Percentiles rank a stretch among this genome's conserved stretches.
Evolutionary conservation across 192 early-diverging fungal genomes (phyloP).

Genomic region (Glomus cerebriforme): DNA sequence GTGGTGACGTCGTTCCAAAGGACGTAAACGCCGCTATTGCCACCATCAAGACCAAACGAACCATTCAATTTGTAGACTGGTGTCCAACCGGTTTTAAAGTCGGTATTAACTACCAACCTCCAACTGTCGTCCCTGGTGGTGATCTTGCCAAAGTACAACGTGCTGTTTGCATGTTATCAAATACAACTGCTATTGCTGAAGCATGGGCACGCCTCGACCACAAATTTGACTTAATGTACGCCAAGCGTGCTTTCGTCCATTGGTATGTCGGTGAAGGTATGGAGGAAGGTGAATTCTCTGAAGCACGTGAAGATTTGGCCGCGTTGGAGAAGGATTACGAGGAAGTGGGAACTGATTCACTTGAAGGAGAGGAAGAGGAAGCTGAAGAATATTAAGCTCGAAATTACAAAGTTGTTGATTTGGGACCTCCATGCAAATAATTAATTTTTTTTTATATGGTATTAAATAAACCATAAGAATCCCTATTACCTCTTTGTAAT

Average conservation of each 20-base stretch:
- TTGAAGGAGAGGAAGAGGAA: slow-evolving; percentile 68
- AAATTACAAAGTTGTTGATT: slow-evolving; percentile 17
- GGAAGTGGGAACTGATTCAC: slow-evolving; percentile 97
- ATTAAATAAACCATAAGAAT: not conserved
- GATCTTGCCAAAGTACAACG: slow-evolving; percentile 96
- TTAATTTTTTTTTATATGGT: not conserved
- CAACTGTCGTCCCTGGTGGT: slow-evolving; percentile 79
- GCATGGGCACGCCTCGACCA: slow-evolving; percentile 99
- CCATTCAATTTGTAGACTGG: slow-evolving; percentile 99
- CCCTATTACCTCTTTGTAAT: slow-evolving; percentile 2
- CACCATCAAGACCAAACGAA: slow-evolving; percentile 92
- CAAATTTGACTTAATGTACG: slow-evolving; percentile 99
- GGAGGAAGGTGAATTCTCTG: slow-evolving; percentile 99
- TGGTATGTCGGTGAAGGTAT: slow-evolving; percentile 99
- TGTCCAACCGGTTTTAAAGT: slow-evolving; percentile 99
- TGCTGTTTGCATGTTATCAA: slow-evolving; percentile 98
- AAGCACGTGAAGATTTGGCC: slow-evolving; percentile 99
- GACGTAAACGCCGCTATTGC: slow-evolving; percentile 92
- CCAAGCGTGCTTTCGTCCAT: slow-evolving; percentile 99
- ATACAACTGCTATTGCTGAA: slow-evolving; percentile 99
- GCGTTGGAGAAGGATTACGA: slow-evolving; percentile 99
- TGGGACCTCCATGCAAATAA: not conserved
- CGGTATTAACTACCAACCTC: slow-evolving; percentile 95
- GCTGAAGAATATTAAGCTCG: slow-evolving; percentile 43
- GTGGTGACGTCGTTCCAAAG: slow-evolving; percentile 98